Conservation (phyloP, 345 rosid genomes). For the Dipteronia sinensis region DNA sequence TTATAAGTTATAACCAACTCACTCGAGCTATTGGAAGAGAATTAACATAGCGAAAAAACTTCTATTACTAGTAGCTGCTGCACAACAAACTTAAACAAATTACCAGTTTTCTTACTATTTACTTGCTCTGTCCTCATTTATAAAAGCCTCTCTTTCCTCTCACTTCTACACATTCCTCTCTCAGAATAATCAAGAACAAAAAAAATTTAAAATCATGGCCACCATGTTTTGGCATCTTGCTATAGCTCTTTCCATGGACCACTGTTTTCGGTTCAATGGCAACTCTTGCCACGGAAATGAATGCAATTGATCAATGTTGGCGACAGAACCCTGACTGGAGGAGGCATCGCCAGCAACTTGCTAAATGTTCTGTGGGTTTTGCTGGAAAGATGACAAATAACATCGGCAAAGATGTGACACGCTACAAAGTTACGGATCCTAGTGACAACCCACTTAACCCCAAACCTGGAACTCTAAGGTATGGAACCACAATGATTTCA, state of each 20-base stretch:
- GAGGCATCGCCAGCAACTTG: constrained; percentile 48
- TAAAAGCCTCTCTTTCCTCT: not conserved
- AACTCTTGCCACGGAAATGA: constrained; percentile 32
- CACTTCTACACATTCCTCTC: not conserved
- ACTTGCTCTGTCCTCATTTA: not conserved
- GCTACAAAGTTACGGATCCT: constrained; percentile 63
- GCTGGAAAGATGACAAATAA: constrained; percentile 67
- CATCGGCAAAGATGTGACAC: constrained; percentile 46
- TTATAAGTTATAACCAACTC: not conserved
- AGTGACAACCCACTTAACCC: constrained; percentile 68
- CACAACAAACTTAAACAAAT: not conserved
- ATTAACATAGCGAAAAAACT: not conserved
- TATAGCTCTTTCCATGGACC: constrained; percentile 20
- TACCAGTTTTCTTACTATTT: not conserved
- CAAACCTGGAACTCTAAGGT: constrained; percentile 63
- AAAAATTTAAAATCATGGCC: constrained; percentile 7
- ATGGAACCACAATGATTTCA: constrained; percentile 56
- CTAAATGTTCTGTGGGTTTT: constrained; percentile 66
- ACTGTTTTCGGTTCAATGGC: constrained; percentile 12
- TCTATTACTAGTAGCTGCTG: not conserved
- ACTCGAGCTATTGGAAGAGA: not conserved
- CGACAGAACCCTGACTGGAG: constrained; percentile 54
- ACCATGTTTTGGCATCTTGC: constrained; percentile 2
- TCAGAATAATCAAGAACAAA: not conserved
- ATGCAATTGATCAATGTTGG: constrained; percentile 81